phyloP scores from a whole-genome alignment of 202 grass and related monocot genomes.

The Brachypodium distachyon region DNA sequence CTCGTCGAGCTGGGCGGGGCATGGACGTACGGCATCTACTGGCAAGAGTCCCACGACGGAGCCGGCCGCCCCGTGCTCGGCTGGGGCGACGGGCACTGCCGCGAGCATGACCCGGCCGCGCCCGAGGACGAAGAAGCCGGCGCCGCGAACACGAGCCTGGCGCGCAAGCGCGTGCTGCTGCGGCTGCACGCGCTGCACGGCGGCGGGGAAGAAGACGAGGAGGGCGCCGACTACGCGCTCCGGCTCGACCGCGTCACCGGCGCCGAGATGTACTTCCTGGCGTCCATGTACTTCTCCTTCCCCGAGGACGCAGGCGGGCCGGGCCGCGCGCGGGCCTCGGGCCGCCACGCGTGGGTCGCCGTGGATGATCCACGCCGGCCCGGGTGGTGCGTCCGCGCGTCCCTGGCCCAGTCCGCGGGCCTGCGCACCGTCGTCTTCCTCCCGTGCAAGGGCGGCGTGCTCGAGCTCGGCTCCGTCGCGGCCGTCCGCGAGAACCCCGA shows the following conservation, averaged over 20 bases:
- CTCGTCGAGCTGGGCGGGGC: constrained; percentile 44
- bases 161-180: constrained; percentile 63
- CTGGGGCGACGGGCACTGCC: constrained; percentile 89
- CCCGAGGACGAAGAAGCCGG: neutral
- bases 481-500: constrained; percentile 50
- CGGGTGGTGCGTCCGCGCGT: constrained; percentile 53
- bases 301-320: constrained; percentile 44
- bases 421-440: constrained; percentile 68
- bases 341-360: constrained; percentile 48
- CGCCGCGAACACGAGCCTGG: neutral
- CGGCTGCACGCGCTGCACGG: constrained; percentile 56
- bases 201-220: constrained; percentile 50
- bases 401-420: constrained; percentile 56
- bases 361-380: constrained; percentile 13
- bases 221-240: constrained; percentile 52
- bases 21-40: constrained; percentile 78
- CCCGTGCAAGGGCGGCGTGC: constrained; percentile 61
- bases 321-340: constrained; percentile 35
- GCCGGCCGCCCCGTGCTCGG: constrained; percentile 34
- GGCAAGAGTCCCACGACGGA: constrained; percentile 44
- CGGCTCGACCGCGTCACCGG: constrained; percentile 56
- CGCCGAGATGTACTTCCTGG: constrained; percentile 83
- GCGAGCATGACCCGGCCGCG: constrained; percentile 22
- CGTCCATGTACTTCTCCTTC: constrained; percentile 94
- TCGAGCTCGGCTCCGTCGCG: constrained; percentile 64